A percentile compares a stretch with the other conserved stretches of the same genome.
Conservation (phyloP, 2,329 filamentous ascomycete species). For the Nothophoma quercina region DNA sequence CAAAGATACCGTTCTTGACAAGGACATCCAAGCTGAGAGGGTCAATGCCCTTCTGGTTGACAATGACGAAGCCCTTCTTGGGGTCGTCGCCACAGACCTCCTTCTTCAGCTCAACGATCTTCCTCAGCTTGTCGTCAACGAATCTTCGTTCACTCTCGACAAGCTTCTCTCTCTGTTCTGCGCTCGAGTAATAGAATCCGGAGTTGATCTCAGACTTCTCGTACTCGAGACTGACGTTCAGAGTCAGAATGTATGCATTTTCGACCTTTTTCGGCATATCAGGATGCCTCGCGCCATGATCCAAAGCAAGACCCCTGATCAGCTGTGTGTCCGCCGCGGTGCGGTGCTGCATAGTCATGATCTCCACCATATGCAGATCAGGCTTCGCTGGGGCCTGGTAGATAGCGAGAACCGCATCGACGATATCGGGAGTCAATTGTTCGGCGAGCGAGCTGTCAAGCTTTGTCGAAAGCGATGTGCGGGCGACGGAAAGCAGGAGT, state of each 20-base stretch:
- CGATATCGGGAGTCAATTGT: conserved; percentile 91
- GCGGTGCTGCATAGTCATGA: conserved; percentile 99
- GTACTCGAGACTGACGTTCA: conserved; percentile 97
- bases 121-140: conserved; percentile 94
- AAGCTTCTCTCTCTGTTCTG: conserved; percentile 95
- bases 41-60: conserved; percentile 99
- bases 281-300: conserved; percentile 94
- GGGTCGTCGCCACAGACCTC: conserved; percentile 92
- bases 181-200: conserved; percentile 97
- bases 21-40: conserved; percentile 93
- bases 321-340: conserved; percentile 95
- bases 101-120: conserved; percentile 98
- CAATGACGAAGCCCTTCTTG: conserved; percentile 95
- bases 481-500: conserved; percentile 88
- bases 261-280: conserved; percentile 98
- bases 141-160: conserved; percentile 97
- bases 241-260: conserved; percentile 91
- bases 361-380: conserved; percentile 98
- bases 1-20: conserved; percentile 97
- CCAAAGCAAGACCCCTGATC: conserved; percentile 89
- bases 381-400: conserved; percentile 90
- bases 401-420: conserved; percentile 94
- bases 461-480: conserved; percentile 95
- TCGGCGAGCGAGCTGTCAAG: conserved; percentile 87
- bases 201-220: conserved; percentile 99